Percentiles rank a stretch among this genome's conserved stretches.
Evolutionary conservation across 352 stramenopile species (phyloP).

Genomic region (Hyaloperonospora arabidopsidis): DNA sequence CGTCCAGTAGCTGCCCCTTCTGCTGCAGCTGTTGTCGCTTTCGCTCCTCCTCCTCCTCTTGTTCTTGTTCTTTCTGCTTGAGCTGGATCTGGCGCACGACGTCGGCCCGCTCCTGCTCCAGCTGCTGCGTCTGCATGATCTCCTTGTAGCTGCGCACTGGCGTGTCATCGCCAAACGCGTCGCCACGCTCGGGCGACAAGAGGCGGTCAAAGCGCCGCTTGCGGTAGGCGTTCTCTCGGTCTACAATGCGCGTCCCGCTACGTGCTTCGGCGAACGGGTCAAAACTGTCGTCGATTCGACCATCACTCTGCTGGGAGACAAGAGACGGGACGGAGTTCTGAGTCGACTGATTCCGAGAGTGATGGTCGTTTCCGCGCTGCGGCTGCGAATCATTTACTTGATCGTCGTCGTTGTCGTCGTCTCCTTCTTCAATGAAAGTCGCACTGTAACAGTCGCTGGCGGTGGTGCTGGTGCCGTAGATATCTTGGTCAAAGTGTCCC

Average conservation of each 20-base stretch:
- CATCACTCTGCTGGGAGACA: slow-evolving; percentile 23
- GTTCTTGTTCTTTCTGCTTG: slow-evolving; percentile 59
- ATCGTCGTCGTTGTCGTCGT: slow-evolving; percentile 33
- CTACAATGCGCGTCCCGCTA: slow-evolving; percentile 89
- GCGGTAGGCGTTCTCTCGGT: slow-evolving; percentile 89
- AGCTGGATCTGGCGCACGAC: slow-evolving; percentile 85
- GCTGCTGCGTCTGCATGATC: slow-evolving; percentile 88
- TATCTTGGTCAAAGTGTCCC: slow-evolving; percentile 70
- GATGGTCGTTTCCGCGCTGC: too few relatives aligned
- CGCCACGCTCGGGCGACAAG: slow-evolving; percentile 82
- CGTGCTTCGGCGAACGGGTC: slow-evolving; percentile 85
- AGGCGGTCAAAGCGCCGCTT: slow-evolving; percentile 87
- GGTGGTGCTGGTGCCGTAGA: slow-evolving; percentile 39
- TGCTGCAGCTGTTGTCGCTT: too few relatives aligned
- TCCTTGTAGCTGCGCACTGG: slow-evolving; percentile 77
- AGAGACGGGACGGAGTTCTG: not conserved
- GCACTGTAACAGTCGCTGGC: slow-evolving; percentile 37
- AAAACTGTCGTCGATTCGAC: slow-evolving; percentile 74
- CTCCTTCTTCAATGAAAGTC: slow-evolving; percentile 52
- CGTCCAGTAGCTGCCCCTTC: slow-evolving; percentile 15
- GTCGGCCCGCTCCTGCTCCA: slow-evolving; percentile 82
- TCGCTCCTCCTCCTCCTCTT: slow-evolving; percentile 32
- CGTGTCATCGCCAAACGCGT: slow-evolving; percentile 85
- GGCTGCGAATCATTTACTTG: slow-evolving; percentile 27
- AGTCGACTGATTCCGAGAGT: too few relatives aligned